phyloP scores from a whole-genome alignment of 2,329 filamentous ascomycete genomes.

The Graphium sp. region DNA sequence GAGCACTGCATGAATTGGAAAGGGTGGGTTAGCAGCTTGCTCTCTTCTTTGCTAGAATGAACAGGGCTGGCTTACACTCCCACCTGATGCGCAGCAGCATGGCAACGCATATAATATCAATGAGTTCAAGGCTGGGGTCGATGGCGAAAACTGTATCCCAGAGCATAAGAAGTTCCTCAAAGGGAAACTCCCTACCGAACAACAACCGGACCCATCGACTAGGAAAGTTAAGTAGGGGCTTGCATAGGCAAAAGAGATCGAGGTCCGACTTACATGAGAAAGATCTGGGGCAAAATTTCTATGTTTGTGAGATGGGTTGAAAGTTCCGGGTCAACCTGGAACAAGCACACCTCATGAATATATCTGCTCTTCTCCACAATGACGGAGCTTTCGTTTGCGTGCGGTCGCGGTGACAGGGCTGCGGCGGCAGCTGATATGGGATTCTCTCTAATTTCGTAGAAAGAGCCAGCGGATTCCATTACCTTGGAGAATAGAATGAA shows the following conservation, averaged over 20 bases:
- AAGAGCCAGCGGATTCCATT: slow-evolving; percentile 75
- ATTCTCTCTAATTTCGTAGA: slow-evolving; percentile 57
- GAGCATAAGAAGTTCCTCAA: slow-evolving; percentile 64
- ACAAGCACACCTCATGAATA: slow-evolving; percentile 71
- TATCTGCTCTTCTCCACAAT: slow-evolving; percentile 77
- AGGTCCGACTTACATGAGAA: slow-evolving; percentile 55
- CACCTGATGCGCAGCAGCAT: slow-evolving; percentile 89
- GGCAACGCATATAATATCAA: slow-evolving; percentile 82
- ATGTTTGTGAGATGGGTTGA: slow-evolving; percentile 65
- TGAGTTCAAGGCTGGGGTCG: slow-evolving; percentile 60
- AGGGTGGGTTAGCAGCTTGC: slow-evolving; percentile 9
- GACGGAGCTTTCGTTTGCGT: slow-evolving; percentile 24
- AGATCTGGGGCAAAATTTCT: slow-evolving; percentile 91
- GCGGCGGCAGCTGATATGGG: slow-evolving; percentile 4
- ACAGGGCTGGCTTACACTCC: slow-evolving; percentile 45
- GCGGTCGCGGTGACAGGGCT: background rate
- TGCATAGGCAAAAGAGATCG: background rate
- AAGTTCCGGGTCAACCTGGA: slow-evolving; percentile 67
- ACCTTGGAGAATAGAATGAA: slow-evolving; percentile 72
- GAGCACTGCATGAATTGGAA: slow-evolving; percentile 45
- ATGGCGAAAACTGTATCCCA: slow-evolving; percentile 90
- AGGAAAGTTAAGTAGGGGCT: background rate
- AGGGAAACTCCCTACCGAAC: slow-evolving; percentile 85
- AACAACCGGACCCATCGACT: slow-evolving; percentile 88
- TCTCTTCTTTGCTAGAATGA: background rate